Evolutionary conservation across 2,329 filamentous ascomycete genomes (phyloP), one percentile per base, ranked within the genome.

Genomic region (Didymella lethalis): DNA sequence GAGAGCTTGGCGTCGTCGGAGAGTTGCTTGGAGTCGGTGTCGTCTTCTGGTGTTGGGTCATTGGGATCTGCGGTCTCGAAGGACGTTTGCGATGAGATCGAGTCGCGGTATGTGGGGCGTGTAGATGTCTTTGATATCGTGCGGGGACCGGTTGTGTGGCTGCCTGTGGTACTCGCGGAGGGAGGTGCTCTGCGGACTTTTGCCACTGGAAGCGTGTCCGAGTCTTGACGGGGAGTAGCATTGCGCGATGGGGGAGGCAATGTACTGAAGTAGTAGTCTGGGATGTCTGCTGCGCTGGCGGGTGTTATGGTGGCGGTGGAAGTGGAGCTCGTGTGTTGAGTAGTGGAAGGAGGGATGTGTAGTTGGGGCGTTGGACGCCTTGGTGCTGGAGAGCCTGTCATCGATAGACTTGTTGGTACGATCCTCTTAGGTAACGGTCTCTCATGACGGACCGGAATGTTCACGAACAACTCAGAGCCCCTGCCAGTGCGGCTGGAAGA

Each of bases 31-130:
- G 75, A 70, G 46, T 76, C 76, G 11, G 78, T 76, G 16, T 77
- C 76, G 54, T 81, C 79, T 28, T 81, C 79, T 1, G 80, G 81
- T 2, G 81, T 82, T 2, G 79, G 75, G 56, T 82, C 80, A 54
- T 82, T 76, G 3, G 74, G 69, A 59, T 79, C 79, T 3, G 70
- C 75, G 29, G 79, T 80, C 62, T 83, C 81, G 59, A 83, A 82
- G 3, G 79, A 80, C 2, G 81, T 83, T 18, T 79, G 76, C 1
- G 71, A 75, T 0, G 72, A 72, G 11, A 68, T 38, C 0, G 75
- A 77, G 48, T 77, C 74, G 23, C 74, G 72, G 20, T 66, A 61
- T 32, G 67, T 73, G 7, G 50, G 50, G 1, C 47, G 56, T 1
- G 71, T 71, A 8, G 72, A 76, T 10, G 67, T 64, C 38, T 67